Conservation (phyloP, 306 rosid genomes). For the Quercus aquifolioides region DNA sequence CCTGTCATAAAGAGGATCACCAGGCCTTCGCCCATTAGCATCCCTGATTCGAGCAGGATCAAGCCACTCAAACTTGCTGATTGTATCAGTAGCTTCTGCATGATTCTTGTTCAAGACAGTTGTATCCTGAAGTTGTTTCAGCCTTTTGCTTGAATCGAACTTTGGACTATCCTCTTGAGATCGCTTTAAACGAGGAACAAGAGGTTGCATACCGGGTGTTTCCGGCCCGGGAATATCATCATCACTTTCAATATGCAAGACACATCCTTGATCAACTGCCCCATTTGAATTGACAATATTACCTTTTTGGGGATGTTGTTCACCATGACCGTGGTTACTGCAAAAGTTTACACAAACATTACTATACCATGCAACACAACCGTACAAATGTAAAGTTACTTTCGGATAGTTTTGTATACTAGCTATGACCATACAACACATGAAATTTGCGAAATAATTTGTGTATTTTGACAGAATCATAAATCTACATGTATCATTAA, state of each 20-base stretch:
- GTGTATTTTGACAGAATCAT: background rate
- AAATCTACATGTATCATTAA: background rate
- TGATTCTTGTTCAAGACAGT: conserved; percentile 29
- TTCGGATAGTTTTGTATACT: background rate
- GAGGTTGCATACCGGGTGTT: conserved; percentile 69
- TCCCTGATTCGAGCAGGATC: conserved; percentile 77
- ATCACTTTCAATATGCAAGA: conserved; percentile 27
- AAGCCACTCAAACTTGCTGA: conserved; percentile 92
- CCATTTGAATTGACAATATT: conserved; percentile 22
- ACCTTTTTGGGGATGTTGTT: conserved; percentile 22
- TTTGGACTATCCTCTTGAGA: conserved; percentile 47
- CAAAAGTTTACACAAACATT: background rate
- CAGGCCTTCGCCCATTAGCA: conserved; percentile 65
- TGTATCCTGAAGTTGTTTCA: conserved; percentile 56
- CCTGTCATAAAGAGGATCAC: conserved; percentile 63
- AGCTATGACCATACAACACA: background rate
- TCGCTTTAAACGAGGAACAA: conserved; percentile 59
- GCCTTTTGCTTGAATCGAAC: conserved; percentile 56
- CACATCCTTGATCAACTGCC: conserved; percentile 24
- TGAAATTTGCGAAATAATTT: background rate
- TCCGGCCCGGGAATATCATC: conserved; percentile 59
- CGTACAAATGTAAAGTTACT: background rate
- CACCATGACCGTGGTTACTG: conserved; percentile 45
- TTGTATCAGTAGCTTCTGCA: conserved; percentile 42
- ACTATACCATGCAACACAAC: background rate